Evolutionary conservation across 2,329 filamentous ascomycete genomes (phyloP).

Genomic region (Orbilia brochopaga): DNA sequence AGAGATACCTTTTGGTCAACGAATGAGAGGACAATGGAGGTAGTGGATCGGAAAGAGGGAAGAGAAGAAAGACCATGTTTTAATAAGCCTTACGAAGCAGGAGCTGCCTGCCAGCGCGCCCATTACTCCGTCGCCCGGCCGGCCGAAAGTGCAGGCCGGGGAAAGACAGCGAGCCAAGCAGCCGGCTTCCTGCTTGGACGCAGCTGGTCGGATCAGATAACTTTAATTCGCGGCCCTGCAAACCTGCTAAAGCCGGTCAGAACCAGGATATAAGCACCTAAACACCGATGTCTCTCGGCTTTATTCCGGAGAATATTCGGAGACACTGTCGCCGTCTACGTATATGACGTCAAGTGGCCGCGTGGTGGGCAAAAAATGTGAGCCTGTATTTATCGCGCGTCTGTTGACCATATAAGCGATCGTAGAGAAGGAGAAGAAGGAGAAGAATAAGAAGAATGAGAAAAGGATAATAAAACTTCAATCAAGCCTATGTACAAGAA

Average conservation of each 20-base stretch:
- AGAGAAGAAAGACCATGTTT: background rate
- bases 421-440: conserved; percentile 3
- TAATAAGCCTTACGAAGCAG: no score
- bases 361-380: no score
- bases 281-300: background rate
- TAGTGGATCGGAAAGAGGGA: background rate
- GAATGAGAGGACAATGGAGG: background rate
- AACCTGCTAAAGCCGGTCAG: background rate
- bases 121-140: no score
- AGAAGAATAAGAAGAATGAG: conserved; percentile 4
- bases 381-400: no score
- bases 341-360: no score
- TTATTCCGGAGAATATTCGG: background rate
- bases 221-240: conserved; percentile 28
- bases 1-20: background rate
- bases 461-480: background rate
- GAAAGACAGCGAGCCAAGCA: no score
- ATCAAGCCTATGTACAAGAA: conserved; percentile 3
- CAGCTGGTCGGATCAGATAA: conserved; percentile 43
- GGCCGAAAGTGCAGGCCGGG: no score
- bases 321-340: background rate
- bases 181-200: background rate
- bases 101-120: no score
- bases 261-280: background rate
- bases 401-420: background rate